Base-by-base conservation (phyloP, 305 asterid genomes). In the Fraxinus greggii region DNA sequence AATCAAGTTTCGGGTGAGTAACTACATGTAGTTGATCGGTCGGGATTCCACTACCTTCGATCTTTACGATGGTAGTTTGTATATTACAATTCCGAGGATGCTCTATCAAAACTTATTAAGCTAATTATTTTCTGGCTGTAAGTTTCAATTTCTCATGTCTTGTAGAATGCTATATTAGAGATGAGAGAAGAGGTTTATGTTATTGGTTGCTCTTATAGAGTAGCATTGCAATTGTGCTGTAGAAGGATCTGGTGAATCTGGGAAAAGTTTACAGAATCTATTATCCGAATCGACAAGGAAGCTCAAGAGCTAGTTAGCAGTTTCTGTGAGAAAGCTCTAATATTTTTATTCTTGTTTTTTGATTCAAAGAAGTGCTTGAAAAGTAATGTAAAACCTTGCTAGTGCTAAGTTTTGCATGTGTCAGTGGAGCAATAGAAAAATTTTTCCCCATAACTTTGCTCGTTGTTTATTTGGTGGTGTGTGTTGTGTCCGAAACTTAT, bases 131-230 rank as follows among this genome's bases (percentile, higher is more conserved):
- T 63, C 24, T 65, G 72, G 72, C 35, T 65, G 33, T 56, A 56
- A 56, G 65, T 56, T 21, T 56, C 65, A 56, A 56, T 56, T 56
- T 56, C 65, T 65, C 72, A 65, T 26, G 72, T 65, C 33, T n/a
- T 24, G 72, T 26, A 65, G 72, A 65, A 65, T 65, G 72, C 32
- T 65, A 26, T 26, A 65, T 24, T 65, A 65, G 72, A 24, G 33
- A 28, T 56, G 67, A 23, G 35, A 24, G 19, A 23, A 28, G 72
- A 65, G 73, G 73, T 65, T 65, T 65, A 65, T 65, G 32, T n/a
- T 65, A 65, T 65, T 26, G 73, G 73, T 24, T 65, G 73, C 73
- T 65, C 9, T 65, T 65, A 28, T 65, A 65, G 73, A 26, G 73
- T 3, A 65, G 73, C 35, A 9, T 65, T 26, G 73, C 35, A 65